These are phyloP conservation scores for Cladosporium sp. DNA, from an alignment of 2,329 filamentous ascomycete genomes.

Conservation along the genomic window DNA sequence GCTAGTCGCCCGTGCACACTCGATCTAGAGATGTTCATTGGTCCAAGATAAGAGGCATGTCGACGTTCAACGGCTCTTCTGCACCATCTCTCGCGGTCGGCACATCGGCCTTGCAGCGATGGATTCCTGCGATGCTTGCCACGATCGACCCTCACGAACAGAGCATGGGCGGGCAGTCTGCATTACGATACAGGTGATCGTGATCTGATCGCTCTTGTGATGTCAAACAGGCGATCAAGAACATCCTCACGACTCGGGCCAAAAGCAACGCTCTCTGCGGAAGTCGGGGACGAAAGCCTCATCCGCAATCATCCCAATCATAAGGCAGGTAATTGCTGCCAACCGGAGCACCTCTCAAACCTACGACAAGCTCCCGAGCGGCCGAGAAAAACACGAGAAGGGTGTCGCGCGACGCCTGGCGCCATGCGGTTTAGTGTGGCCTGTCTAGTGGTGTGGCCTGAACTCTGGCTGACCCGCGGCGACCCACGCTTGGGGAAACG, in stretches of 20 bases:
- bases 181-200: not conserved
- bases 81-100: constrained; percentile 6
- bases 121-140: constrained; percentile 1
- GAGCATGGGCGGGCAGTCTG: not conserved
- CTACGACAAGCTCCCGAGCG: constrained; percentile 17
- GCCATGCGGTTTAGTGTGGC: constrained; percentile 7
- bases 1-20: not conserved
- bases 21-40: not conserved
- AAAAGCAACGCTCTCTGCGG: not conserved
- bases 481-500: constrained; percentile 19
- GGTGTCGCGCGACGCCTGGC: constrained; percentile 18
- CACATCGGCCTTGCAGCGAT: constrained; percentile 7
- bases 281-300: constrained; percentile 6
- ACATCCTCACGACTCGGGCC: not conserved
- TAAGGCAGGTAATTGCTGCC: not conserved
- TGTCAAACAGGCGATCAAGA: not conserved
- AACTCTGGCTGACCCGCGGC: constrained; percentile 17
- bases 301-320: constrained; percentile 5
- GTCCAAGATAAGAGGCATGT: constrained; percentile 10
- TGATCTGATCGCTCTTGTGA: not conserved
- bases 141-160: constrained; percentile 2
- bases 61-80: constrained; percentile 16
- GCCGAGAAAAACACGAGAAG: constrained; percentile 16
- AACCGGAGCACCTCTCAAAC: not conserved
- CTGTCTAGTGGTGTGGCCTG: constrained; percentile 6